phyloP scores from a whole-genome alignment of 495 filamentous ascomycete genomes.

The Penicillium canescens region DNA sequence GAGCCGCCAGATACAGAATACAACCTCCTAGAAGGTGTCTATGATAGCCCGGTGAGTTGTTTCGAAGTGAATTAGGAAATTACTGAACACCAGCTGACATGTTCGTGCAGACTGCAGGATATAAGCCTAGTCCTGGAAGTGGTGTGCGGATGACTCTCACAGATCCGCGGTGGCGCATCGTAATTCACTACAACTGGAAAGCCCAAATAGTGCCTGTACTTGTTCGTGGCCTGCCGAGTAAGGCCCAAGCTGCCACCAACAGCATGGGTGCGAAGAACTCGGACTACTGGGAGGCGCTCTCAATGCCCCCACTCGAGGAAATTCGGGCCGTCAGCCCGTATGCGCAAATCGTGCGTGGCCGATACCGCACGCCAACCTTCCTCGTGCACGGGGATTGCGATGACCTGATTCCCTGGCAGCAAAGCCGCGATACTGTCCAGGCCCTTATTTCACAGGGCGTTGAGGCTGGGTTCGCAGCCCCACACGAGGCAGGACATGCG shows the following conservation, averaged over 20 bases:
- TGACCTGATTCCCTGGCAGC: slow-evolving; percentile 49
- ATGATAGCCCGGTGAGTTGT: no score
- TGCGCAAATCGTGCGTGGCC: slow-evolving; percentile 36
- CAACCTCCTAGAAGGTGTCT: slow-evolving; percentile 5
- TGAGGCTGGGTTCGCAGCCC: background rate
- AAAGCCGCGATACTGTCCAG: slow-evolving; percentile 8
- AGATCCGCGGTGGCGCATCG: slow-evolving; percentile 40
- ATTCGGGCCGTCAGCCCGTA: slow-evolving; percentile 32
- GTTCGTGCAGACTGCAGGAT: background rate
- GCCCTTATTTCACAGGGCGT: background rate
- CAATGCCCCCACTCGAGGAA: slow-evolving; percentile 20
- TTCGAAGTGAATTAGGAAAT: no score
- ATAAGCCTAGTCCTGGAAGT: background rate
- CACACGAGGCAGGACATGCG: background rate
- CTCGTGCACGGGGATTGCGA: slow-evolving; percentile 47
- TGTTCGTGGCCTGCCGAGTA: slow-evolving; percentile 24
- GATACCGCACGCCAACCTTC: slow-evolving; percentile 46
- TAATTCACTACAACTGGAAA: slow-evolving; percentile 48
- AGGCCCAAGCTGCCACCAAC: background rate
- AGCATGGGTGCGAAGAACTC: slow-evolving; percentile 11
- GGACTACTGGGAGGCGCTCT: background rate
- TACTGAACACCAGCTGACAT: no score
- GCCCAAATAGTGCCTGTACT: slow-evolving; percentile 42
- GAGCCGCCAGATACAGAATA: slow-evolving; percentile 32
- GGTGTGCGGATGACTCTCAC: slow-evolving; percentile 29